Evolutionary conservation across 176 grass and related monocot genomes (phyloP), one percentile per base, ranked within the genome.

Genomic region (Lolium perenne): DNA sequence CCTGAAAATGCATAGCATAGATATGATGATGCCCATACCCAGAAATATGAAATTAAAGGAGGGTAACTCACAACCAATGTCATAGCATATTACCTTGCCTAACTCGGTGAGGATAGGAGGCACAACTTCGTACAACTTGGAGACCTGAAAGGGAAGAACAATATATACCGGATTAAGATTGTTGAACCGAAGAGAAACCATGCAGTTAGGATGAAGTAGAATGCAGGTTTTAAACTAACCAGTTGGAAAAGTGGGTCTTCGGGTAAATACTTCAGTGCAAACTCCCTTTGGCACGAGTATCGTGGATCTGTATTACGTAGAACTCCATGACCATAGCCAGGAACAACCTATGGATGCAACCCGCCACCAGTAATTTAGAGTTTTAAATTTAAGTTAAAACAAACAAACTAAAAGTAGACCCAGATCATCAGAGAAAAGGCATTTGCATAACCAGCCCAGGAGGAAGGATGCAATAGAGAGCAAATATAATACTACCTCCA

Each of bases 51-150:
- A 72, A 91, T 45, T 62, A 77, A 41, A 59, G 29, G n/a, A 38
- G 20, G 4, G 11, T 10, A 51, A 53, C 58, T 47, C 18, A 32
- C 49, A n/a, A 77, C 51, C n/a, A 75, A 81, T 80, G 18, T 2
- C 4, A 9, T 23, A 35, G 12, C 35, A 62, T 10, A 16, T 69
- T 96, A 99, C 97, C 94, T 96, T 99, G 82, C 97, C 97, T 15
- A 99, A 83, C 85, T 99, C 90, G 2, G 92, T 96, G 50, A 99
- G 97, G 84, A 99, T 92, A 0, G 92, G 90, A 72, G 97, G 97
- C 47, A 99, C 97, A n/a, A 99, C 97, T 80, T 99, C 94, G 80
- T 99, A 99, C 77, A 99, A 85, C 82, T 99, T 96, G n/a, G 97
- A 99, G 22, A 99, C 97, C 97, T 96, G 75, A 25, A 92, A 93